phyloP scores from a whole-genome alignment of 306 rosid species.

The Cicer cuneatum region DNA sequence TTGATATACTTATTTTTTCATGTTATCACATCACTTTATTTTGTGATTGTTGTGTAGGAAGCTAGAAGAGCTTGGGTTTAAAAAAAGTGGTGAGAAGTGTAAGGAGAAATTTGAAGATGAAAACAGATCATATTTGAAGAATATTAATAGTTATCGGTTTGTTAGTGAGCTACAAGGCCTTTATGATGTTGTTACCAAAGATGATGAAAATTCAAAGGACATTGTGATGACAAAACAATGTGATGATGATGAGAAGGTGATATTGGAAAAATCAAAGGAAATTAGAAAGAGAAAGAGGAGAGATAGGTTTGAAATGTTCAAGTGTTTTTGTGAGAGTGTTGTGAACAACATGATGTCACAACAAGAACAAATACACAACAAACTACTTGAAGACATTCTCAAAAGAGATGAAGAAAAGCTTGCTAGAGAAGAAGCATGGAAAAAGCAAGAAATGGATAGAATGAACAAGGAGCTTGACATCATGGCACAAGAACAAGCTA shows the following conservation, averaged over 20 bases:
- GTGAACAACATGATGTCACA: conserved; percentile 77
- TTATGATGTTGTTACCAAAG: conserved; percentile 17
- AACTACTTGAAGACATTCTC: conserved; percentile 72
- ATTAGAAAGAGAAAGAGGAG: conserved; percentile 59
- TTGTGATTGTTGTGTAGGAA: conserved; percentile 64
- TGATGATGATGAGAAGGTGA: conserved; percentile 10
- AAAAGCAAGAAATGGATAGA: conserved; percentile 71
- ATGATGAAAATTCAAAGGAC: conserved; percentile 27
- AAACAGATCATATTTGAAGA: conserved; percentile 66
- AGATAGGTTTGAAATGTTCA: conserved; percentile 64
- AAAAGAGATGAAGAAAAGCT: conserved; percentile 75
- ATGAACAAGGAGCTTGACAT: conserved; percentile 78
- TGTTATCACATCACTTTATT: no score
- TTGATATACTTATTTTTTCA: no score
- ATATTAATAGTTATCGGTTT: conserved; percentile 50
- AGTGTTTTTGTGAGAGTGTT: conserved; percentile 68
- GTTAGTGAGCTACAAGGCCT: conserved; percentile 69
- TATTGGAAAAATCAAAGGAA: conserved; percentile 29
- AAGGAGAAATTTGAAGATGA: conserved; percentile 90
- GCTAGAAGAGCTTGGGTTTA: conserved; percentile 77
- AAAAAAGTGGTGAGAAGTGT: conserved; percentile 79
- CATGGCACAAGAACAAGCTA: conserved; percentile 70
- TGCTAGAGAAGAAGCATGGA: conserved; percentile 78
- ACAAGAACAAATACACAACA: conserved; percentile 78
- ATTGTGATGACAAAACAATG: background rate